Base-by-base conservation (phyloP, 192 early-diverging fungal species). In the Obelidium mucronatum region DNA sequence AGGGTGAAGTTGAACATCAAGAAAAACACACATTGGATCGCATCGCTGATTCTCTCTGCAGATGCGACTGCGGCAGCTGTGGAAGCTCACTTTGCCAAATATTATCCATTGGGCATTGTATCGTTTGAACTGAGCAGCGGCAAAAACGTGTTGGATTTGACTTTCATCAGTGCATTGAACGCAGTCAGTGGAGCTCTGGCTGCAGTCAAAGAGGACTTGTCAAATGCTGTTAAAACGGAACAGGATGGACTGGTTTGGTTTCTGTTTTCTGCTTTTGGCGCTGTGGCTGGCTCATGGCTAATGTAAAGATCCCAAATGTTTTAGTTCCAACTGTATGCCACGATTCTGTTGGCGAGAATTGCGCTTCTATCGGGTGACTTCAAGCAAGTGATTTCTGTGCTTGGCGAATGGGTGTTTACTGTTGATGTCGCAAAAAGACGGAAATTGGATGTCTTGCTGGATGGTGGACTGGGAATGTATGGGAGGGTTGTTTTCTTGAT, bases 401-500 rank as follows among this genome's bases (percentile, higher is more conserved):
- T 72, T 4, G 15, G 22, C 13, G 40, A 74, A 28, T 22, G 19
- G 17, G 56, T 63, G 19, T 22, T 63, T 19, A 26, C 24, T 13
- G 19, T 31, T 6, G 60, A 74, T 63, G 28, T 28, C 40, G 11
- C 31, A 8, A 31, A 33, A 28, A 24, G 19, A 4, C 56, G 59
- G 19, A 40, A 63, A 4, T n/a, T 74, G 2, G 72, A 74, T 74
- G 31, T 26, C 15, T 44, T 68, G 30, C 22, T 61, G 40, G 33
- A 30, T 19, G 59, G 59, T 15, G 24, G 26, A 26, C 22, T 52
- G 2, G 37, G 40, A 24, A 11, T 30, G 39, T 74, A 74, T 39
- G n/a, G 33, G 2, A 15, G 62, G 3, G 42, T 74, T n/a, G n/a
- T 74, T 1, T 62, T 62, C 37, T 31, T 74, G 6, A 62, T 74